Evolutionary conservation across 768 basidiomycete species (phyloP), one percentile per base, ranked within the genome.

Genomic region (Sarcomyxa edulis): DNA sequence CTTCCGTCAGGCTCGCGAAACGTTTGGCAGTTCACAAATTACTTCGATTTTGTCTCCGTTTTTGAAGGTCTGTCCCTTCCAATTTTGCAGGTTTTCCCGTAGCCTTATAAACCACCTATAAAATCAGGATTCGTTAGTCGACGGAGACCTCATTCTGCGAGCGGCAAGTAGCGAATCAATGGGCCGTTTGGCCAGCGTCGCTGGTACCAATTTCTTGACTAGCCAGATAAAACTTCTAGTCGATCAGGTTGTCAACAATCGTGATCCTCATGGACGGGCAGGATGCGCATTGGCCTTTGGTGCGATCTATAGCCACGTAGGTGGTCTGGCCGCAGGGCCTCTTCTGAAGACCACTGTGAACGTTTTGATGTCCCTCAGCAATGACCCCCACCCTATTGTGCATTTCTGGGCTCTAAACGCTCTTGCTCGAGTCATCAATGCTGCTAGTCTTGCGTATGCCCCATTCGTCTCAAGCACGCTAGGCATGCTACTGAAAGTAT

Each of bases 321-420:
- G 96, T 6, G 88, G 92, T 27, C 72, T 98, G n/a, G 90, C 89
- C 8, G 95, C 93, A 6, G 91, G 91, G 0, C 90, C 96, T 0
- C 72, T 97, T 11, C 71, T 98, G 43, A 98, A 97, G 60, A 96
- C 94, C 1, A 91, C 94, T 0, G 87, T 95, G 45, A 93, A 96
- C 53, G 82, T 98, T 31, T 70, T 97, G 25, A 89, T 95, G 79
- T 95, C 94, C 0, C 75, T 99, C 14, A 81, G 85, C 58, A 93
- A 88, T 44, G 96, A 99, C 57, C 93, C 95, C 1, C 96, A 98
- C 56, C 95, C 96, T 0, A 74, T 92, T 22, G 96, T 97, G 5
- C 95, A 98, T 58, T 96, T 85, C 53, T 94, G 87, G 81, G 84
- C 95, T 2, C 66, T 97, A 45, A 81, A 76, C 33, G 87, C 96